Evolutionary conservation across 2,329 filamentous ascomycete species (phyloP).

Genomic region (Fusarium ambrosium): DNA sequence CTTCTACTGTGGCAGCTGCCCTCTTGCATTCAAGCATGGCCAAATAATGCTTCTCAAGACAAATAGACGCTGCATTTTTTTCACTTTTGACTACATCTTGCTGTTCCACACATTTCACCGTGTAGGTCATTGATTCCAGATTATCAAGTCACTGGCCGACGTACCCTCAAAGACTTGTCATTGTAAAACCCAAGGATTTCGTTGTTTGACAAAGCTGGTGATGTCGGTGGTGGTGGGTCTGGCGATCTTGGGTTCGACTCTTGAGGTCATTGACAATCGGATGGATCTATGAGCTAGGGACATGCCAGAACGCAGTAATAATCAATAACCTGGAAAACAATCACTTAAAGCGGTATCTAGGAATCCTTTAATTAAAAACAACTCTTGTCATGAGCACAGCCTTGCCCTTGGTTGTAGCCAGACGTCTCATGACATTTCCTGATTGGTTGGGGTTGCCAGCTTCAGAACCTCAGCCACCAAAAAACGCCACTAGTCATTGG

Average conservation of each 20-base stretch:
- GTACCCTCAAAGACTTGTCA: background rate
- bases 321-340: background rate
- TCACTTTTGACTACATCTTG: background rate
- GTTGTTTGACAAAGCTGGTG: background rate
- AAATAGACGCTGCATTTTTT: background rate
- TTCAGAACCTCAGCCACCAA: background rate
- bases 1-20: background rate
- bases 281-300: conserved; percentile 2
- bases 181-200: background rate
- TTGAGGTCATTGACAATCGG: conserved; percentile 39
- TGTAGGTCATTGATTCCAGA: background rate
- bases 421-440: background rate
- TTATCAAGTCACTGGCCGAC: background rate
- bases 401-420: background rate
- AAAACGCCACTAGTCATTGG: background rate
- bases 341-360: background rate
- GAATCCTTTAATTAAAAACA: background rate
- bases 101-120: background rate
- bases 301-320: background rate
- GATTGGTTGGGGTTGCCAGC: background rate
- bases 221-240: background rate
- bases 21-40: background rate
- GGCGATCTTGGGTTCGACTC: conserved; percentile 36
- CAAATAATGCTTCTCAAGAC: background rate
- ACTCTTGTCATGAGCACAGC: background rate